Evolutionary conservation across 2,329 filamentous ascomycete genomes (phyloP), one percentile per base, ranked within the genome.

Genomic region (Aureobasidium pullulans): DNA sequence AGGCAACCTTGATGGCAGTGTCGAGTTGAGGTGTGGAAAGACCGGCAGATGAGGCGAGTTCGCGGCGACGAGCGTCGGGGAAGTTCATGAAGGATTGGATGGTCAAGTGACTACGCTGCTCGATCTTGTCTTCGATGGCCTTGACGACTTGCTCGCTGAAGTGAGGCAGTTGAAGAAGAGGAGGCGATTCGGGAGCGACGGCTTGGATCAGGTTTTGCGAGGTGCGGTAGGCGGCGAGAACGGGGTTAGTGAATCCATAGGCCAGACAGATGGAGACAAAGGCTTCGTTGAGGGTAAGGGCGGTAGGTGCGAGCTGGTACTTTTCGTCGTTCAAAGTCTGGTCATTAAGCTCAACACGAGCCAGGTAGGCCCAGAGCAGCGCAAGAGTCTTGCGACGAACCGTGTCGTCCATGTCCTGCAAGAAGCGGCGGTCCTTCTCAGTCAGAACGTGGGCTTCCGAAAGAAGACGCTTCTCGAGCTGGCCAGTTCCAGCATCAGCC

Each of bases 361-460:
- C 90, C 49, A 97, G 83, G 72, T 99, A 97, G 43, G 94, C 92
- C 94, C 95, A 99, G 15, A 99, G 80, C 60, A 99, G 80, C 53
- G 88, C 90, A 46, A 97, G 79, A 7, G 90, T 87, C 79, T 97
- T 97, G 69, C 94, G 83, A 65, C 89, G 86, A 28, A 84, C 81
- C 40, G 87, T 85, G 65, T 88, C 87, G 52, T 97, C 94, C 61
- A 96, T 75, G 65, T 91, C 84, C 69, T 90, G 84, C 7, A 99
- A 80, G 69, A 84, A 86, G 68, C 85, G 80, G 70, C 85, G 86
- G 68, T 96, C 91, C 73, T 91, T 90, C 15, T 78, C 73, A 0
- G 85, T 81, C 64, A 96, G 77, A 37, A 85, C 84, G 34, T 75
- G 76, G 42, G 80, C 80, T 42, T 83, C 77, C 8, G 83, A 80